Evolutionary conservation across 441 rosid genomes (phyloP).

Genomic region (Kokia cookei): DNA sequence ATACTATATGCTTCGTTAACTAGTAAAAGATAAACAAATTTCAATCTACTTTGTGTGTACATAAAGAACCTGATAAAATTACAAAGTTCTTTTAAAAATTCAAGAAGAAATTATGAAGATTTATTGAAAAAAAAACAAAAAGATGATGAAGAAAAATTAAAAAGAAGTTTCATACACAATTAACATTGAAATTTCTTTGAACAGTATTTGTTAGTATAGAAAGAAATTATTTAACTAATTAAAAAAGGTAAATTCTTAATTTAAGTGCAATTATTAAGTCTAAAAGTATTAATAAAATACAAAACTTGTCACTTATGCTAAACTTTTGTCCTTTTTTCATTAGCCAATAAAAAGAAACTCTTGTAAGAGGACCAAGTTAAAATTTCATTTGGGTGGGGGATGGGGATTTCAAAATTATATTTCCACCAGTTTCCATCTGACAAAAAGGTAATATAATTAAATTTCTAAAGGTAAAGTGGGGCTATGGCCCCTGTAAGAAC

Average conservation of each 20-base stretch:
- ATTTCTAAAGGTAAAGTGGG: neutral
- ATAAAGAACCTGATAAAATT: neutral
- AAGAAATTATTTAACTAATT: neutral
- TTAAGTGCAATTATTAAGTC: neutral
- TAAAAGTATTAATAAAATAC: neutral
- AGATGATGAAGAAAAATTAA: neutral
- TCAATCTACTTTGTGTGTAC: neutral
- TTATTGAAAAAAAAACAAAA: neutral
- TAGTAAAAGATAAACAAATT: neutral
- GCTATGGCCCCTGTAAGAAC: neutral
- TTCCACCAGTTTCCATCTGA: neutral
- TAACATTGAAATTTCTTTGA: neutral
- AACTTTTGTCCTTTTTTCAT: neutral
- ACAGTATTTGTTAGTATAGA: neutral
- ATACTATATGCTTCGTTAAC: neutral
- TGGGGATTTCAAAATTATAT: neutral
- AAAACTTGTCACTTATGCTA: neutral
- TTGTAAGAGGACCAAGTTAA: neutral
- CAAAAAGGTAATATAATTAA: neutral
- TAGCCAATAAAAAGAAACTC: neutral
- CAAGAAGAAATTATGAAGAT: neutral
- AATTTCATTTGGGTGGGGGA: neutral
- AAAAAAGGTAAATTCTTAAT: neutral
- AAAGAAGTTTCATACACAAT: neutral
- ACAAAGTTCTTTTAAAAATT: neutral